Evolutionary conservation across 768 basidiomycete genomes (phyloP), one percentile per base, ranked within the genome.

Genomic region (Termitomyces sp.): DNA sequence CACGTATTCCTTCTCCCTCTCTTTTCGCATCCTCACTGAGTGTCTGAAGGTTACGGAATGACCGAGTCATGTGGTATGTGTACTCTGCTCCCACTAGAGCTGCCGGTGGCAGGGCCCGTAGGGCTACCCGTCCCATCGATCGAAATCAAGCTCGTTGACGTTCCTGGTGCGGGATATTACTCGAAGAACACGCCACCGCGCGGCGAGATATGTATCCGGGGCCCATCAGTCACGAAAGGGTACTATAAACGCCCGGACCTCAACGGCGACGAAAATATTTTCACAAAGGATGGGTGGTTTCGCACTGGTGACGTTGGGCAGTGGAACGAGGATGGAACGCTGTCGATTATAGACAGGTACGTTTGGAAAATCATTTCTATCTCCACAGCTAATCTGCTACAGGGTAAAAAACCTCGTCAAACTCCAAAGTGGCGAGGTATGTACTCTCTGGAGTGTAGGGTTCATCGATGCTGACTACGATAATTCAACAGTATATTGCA

Each of bases 21-120:
- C 14, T 39, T 24, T 3, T 49, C n/a, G 46, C 40, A 4, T 16
- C 46, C 13, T 37, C 12, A 48, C 50, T 50, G 7, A 3, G 30
- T n/a, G 20, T n/a, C 8, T 43, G 24, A 59, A 94, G 93, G 92
- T 55, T 96, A 95, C 67, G 95, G 96, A 36, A 88, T 98, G 86
- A 98, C 96, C 18, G 96, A 98, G 69, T 88, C 92, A 1, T 87
- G 90, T 66, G 92, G 91, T 40, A 94, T 96, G 92, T 91, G 88
- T 67, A 80, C 86, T 27, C 82, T 98, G 60, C 79, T 97, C 24
- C 92, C 93, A 5, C 95, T 95, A 2, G 89, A 91, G 67, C 72
- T 87, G 57, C 82, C 88, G 79, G 81, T 82, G 42, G 88, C 83
- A 66, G 86, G 87, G 13, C 67, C 79, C 8, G 94, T 93, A 46